Evolutionary conservation across 2,329 filamentous ascomycete genomes (phyloP).

Genomic region (Cladophialophora chaetospira): DNA sequence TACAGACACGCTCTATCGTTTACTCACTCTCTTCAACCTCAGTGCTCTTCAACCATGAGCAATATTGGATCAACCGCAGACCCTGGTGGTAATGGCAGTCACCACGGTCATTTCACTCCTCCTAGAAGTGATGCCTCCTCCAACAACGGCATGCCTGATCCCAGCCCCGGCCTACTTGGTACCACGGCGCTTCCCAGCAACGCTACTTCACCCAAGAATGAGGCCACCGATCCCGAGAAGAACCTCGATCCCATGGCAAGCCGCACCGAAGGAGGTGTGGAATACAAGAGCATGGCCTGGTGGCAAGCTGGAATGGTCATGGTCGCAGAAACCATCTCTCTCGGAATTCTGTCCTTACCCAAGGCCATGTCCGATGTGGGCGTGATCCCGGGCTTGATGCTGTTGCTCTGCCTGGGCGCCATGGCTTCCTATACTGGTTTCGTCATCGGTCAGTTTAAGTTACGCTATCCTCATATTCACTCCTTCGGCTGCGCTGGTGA

Average conservation of each 20-base stretch:
- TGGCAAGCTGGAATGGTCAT: conserved; percentile 46
- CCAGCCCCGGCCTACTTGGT: background rate
- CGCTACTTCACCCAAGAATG: conserved; percentile 5
- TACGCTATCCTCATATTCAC: conserved; percentile 55
- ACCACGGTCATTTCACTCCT: background rate
- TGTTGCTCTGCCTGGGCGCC: conserved; percentile 57
- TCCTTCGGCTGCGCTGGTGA: conserved; percentile 71
- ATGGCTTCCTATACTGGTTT: conserved; percentile 62
- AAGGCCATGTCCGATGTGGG: conserved; percentile 55
- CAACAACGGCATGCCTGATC: background rate
- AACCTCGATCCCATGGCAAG: conserved; percentile 21
- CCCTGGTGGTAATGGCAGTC: background rate
- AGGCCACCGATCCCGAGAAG: conserved; percentile 4
- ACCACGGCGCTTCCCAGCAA: conserved; percentile 1
- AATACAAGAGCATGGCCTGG: conserved; percentile 30
- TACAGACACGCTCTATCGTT: background rate
- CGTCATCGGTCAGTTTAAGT: conserved; percentile 62
- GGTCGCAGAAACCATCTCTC: conserved; percentile 61
- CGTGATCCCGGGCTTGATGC: conserved; percentile 57
- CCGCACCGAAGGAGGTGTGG: conserved; percentile 17
- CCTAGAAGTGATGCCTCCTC: background rate
- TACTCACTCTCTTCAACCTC: background rate
- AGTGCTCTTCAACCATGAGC: conserved; percentile 9
- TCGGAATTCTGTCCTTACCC: conserved; percentile 59
- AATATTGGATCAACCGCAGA: no score